Evolutionary conservation across 257 asterid genomes (phyloP).

Genomic region (Linaria vulgaris): DNA sequence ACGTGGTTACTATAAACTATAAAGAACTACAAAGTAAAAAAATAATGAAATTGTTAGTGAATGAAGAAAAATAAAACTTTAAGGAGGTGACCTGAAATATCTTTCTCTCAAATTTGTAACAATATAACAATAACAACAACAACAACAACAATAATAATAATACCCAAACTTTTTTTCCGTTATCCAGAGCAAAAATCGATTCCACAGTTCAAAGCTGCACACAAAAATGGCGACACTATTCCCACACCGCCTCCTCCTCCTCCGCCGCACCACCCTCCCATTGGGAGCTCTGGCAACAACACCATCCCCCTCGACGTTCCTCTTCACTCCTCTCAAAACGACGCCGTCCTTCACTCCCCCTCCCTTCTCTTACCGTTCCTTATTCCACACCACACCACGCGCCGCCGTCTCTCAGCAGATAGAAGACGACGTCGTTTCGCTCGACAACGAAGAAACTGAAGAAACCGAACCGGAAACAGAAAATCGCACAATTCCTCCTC

Average conservation of each 20-base stretch:
- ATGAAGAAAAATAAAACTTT: too few relatives aligned
- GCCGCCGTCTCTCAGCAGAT: slow-evolving; percentile 31
- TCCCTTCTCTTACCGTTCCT: slow-evolving; percentile 20
- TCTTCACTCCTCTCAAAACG: slow-evolving; percentile 26
- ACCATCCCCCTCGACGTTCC: slow-evolving; percentile 27
- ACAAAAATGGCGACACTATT: slow-evolving; percentile 40
- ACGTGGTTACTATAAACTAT: too few relatives aligned
- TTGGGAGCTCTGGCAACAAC: slow-evolving; percentile 25
- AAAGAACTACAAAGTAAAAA: too few relatives aligned
- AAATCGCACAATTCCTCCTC: background rate
- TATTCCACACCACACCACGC: slow-evolving; percentile 25
- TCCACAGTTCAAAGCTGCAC: background rate
- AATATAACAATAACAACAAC: too few relatives aligned
- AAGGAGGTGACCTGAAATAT: too few relatives aligned
- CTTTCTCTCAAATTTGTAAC: too few relatives aligned
- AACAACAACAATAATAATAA: too few relatives aligned
- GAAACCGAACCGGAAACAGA: slow-evolving; percentile 31
- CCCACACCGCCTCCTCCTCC: slow-evolving; percentile 51
- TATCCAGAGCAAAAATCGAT: too few relatives aligned
- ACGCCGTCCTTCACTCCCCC: slow-evolving; percentile 23
- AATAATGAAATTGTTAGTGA: too few relatives aligned
- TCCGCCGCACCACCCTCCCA: slow-evolving; percentile 32
- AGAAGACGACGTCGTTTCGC: slow-evolving; percentile 25
- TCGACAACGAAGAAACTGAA: slow-evolving; percentile 26
- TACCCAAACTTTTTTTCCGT: too few relatives aligned